Evolutionary conservation across 2,329 filamentous ascomycete genomes (phyloP).

Genomic region (Monosporascus sp.): DNA sequence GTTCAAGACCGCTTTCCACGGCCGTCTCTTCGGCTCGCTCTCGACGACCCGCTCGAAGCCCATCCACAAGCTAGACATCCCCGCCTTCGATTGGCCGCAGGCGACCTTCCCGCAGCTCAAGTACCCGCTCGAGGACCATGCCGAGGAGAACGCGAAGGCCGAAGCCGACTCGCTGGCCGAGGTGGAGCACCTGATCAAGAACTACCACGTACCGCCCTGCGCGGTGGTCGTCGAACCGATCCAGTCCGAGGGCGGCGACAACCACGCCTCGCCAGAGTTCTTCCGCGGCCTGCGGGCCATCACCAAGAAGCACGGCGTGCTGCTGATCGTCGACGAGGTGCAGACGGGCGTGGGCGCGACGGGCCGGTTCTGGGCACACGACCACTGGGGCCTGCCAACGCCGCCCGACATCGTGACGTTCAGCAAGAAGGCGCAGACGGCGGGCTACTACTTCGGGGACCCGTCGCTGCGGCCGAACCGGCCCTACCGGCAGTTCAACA

Average conservation of each 20-base stretch:
- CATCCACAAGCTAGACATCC: constrained; percentile 92
- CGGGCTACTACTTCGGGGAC: constrained; percentile 87
- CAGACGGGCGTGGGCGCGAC: constrained; percentile 91
- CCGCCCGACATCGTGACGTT: constrained; percentile 94
- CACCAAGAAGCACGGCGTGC: constrained; percentile 70
- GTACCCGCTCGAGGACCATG: constrained; percentile 79
- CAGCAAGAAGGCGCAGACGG: constrained; percentile 91
- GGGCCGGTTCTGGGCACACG: constrained; percentile 93
- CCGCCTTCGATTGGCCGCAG: constrained; percentile 92
- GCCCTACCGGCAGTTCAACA: constrained; percentile 95
- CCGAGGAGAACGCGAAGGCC: constrained; percentile 72
- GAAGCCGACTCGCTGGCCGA: constrained; percentile 78
- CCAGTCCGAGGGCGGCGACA: constrained; percentile 91
- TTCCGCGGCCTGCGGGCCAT: constrained; percentile 79
- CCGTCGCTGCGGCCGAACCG: constrained; percentile 78
- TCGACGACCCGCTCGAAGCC: constrained; percentile 89
- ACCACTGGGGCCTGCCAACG: constrained; percentile 78
- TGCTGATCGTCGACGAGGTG: constrained; percentile 90
- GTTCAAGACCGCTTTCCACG: constrained; percentile 86
- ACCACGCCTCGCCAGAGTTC: constrained; percentile 83
- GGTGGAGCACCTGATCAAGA: constrained; percentile 74
- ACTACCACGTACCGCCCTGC: constrained; percentile 72
- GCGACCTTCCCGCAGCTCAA: constrained; percentile 80
- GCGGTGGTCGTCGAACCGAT: constrained; percentile 86
- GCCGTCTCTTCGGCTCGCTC: constrained; percentile 79